Conservation (phyloP, 2,329 filamentous ascomycete genomes). For the Ophiostoma triangulosporum region DNA sequence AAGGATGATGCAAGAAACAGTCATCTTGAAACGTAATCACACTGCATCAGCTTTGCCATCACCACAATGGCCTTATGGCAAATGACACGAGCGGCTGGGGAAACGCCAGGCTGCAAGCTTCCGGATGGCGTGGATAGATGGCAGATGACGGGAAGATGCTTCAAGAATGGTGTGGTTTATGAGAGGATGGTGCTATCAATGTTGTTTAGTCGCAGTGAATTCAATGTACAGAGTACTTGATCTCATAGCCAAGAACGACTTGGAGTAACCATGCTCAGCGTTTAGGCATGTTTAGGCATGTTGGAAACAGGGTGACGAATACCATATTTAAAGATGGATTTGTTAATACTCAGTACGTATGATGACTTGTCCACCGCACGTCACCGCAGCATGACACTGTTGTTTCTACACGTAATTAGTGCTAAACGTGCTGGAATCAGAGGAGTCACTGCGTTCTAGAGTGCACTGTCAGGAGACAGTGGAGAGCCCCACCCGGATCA, state of each 20-base stretch:
- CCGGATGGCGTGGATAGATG: conserved; percentile 9
- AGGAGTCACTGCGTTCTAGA: too few species aligned
- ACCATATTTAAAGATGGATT: too few species aligned
- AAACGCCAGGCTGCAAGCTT: not conserved
- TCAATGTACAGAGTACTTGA: not conserved
- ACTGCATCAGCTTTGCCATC: not conserved
- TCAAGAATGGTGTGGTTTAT: conserved; percentile 7
- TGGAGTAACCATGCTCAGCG: too few species aligned
- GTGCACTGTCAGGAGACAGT: not conserved
- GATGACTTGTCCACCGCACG: too few species aligned
- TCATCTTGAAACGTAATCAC: too few species aligned
- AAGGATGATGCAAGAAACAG: too few species aligned
- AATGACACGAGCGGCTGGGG: not conserved
- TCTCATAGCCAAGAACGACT: not conserved
- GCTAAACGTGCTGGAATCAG: not conserved
- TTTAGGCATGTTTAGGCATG: too few species aligned
- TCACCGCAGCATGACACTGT: too few species aligned
- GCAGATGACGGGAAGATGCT: conserved; percentile 6
- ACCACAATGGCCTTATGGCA: not conserved
- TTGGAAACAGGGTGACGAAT: too few species aligned
- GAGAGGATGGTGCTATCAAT: conserved; percentile 3
- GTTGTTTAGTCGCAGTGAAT: not conserved
- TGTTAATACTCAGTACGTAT: too few species aligned
- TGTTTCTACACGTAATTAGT: not conserved
- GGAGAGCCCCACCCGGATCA: conserved; percentile 6